These are phyloP conservation scores for Quercus phellos DNA, from an alignment of 331 rosid genomes.

Conservation along the genomic window DNA sequence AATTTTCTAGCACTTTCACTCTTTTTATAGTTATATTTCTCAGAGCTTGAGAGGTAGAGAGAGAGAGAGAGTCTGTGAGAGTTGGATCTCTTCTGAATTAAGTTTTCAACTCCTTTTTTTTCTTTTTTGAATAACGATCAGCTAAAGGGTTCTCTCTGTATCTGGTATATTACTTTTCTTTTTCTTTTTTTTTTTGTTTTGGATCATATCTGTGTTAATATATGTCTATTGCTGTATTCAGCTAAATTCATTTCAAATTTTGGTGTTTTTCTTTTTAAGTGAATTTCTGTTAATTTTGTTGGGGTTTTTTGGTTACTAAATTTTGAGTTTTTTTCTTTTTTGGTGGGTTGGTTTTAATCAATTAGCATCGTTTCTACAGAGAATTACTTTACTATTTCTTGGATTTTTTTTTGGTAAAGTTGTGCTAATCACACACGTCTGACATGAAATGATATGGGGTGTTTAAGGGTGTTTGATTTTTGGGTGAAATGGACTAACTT, in stretches of 20 bases:
- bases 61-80: neutral
- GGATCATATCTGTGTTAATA: neutral
- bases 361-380: neutral
- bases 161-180: neutral
- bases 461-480: neutral
- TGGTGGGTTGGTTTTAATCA: neutral
- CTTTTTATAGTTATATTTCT: neutral
- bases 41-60: neutral
- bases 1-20: slow-evolving; percentile 15
- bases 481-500: neutral
- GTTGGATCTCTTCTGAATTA: neutral
- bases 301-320: neutral
- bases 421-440: neutral
- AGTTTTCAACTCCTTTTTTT: slow-evolving; percentile 8
- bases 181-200: neutral
- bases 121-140: neutral
- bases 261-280: neutral
- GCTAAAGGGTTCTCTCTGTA: neutral
- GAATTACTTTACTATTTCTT: neutral
- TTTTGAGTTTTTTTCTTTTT: neutral
- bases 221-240: neutral
- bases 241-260: neutral
- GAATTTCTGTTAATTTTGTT: neutral
- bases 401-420: neutral
- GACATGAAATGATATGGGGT: neutral